Evolutionary conservation across 495 filamentous ascomycete species (phyloP).

Genomic region (Podospora pseudoanserina): DNA sequence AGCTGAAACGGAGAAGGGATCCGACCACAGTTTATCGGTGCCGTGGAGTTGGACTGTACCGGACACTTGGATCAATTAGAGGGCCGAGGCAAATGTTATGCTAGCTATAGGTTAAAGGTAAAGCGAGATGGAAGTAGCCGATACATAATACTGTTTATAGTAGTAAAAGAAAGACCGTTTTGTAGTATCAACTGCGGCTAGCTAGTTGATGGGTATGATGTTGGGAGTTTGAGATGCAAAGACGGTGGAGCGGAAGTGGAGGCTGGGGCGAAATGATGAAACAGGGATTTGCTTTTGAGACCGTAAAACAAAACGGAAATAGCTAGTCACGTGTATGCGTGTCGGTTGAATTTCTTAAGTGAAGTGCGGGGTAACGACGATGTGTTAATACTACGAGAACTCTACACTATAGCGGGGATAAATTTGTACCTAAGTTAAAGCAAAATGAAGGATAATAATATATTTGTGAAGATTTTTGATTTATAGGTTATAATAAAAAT

Average conservation of each 20-base stretch:
- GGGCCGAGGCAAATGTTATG: too few species aligned
- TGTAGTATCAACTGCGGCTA: not conserved
- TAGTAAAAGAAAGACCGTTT: slow-evolving; percentile 11
- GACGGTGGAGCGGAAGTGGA: slow-evolving; percentile 3
- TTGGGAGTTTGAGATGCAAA: not conserved
- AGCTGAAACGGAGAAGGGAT: slow-evolving; percentile 19
- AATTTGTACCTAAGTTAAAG: too few species aligned
- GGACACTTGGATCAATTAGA: not conserved
- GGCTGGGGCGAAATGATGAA: not conserved
- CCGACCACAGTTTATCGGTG: not conserved
- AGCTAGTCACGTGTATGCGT: not conserved
- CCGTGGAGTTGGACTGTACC: not conserved
- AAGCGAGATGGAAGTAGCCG: not conserved
- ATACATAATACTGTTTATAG: not conserved
- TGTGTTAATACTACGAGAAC: too few species aligned
- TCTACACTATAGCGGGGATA: too few species aligned
- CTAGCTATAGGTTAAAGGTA: too few species aligned
- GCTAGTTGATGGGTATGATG: not conserved
- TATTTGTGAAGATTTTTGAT: too few species aligned
- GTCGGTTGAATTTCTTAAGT: not conserved
- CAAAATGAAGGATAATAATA: too few species aligned
- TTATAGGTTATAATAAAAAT: too few species aligned
- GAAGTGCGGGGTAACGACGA: not conserved
- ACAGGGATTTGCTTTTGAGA: not conserved
- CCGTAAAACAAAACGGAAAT: slow-evolving; percentile 4